phyloP scores from a whole-genome alignment of 2,329 filamentous ascomycete species.

The Xylariaceae sp. region DNA sequence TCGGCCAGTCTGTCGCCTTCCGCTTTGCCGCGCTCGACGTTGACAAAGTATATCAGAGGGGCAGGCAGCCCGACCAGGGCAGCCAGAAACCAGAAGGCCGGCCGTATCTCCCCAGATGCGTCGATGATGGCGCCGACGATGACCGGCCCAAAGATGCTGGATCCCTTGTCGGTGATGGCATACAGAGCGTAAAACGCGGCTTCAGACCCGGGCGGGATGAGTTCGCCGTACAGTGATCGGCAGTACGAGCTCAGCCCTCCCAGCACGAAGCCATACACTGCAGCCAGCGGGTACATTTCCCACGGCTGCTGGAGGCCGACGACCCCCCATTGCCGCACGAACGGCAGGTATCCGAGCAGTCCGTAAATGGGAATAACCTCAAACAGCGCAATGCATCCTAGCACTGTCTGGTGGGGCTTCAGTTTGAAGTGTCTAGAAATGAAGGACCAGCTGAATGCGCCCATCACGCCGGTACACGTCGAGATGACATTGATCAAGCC shows the following conservation, averaged over 20 bases:
- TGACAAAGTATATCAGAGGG: slow-evolving; percentile 74
- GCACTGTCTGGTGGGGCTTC: slow-evolving; percentile 76
- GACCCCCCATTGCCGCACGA: slow-evolving; percentile 65
- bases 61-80: slow-evolving; percentile 77
- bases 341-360: slow-evolving; percentile 77
- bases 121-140: slow-evolving; percentile 94
- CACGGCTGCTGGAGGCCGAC: slow-evolving; percentile 85
- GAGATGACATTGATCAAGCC: slow-evolving; percentile 92
- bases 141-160: slow-evolving; percentile 84
- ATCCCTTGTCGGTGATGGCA: slow-evolving; percentile 95
- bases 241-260: slow-evolving; percentile 92
- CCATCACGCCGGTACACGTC: slow-evolving; percentile 73
- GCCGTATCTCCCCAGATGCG: slow-evolving; percentile 68
- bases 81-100: slow-evolving; percentile 88
- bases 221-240: slow-evolving; percentile 81
- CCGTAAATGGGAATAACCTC: slow-evolving; percentile 91
- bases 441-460: slow-evolving; percentile 83
- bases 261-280: slow-evolving; percentile 86
- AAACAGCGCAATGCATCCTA: slow-evolving; percentile 85
- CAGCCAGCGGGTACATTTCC: slow-evolving; percentile 93
- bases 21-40: slow-evolving; percentile 70
- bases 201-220: slow-evolving; percentile 90
- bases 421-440: slow-evolving; percentile 64
- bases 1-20: slow-evolving; percentile 60
- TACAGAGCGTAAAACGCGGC: slow-evolving; percentile 95